Evolutionary conservation across 305 asterid species (phyloP), one percentile per base, ranked within the genome.

Genomic region (Solanum hybrid): DNA sequence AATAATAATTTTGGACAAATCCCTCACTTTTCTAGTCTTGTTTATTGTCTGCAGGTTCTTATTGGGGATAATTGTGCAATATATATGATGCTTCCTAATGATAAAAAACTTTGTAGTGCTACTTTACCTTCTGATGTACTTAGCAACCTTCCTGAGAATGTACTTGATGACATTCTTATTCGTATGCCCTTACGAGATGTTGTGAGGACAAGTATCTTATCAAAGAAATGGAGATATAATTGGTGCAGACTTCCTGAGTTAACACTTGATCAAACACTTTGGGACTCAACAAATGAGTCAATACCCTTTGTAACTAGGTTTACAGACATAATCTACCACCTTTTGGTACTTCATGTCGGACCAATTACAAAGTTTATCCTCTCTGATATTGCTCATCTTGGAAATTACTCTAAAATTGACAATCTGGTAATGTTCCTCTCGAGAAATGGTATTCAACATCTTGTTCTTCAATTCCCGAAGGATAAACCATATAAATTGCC

Each of bases 351-450:
- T 81, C 92, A 51, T 31, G 66, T 27, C 10, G 90, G 92, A 22
- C 90, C 91, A 8, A 88, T 90, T 37, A 8, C 24, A 0, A 90
- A 90, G 87, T 80, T 90, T 86, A 60, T 7, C 80, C 87, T 90
- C 36, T 4, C 40, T 27, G 22, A 46, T 46, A 24, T 86, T 71
- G 35, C 86, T 80, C 32, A 3, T 4, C 64, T 60, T 8, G 26
- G 22, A 86, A 69, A 40, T 4, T 91, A 85, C 40, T 10, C 34
- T n/a, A 69, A 76, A 29, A 87, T 91, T 10, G 89, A 91, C 69
- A 2, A 78, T 12, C 24, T 88, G 11, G 29, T 90, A 34, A 11
- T 6, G 27, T 79, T 85, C 81, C 40, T 90, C 6, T 87, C 90
- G 2, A 88, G 92, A 79, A 82, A 88, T n/a, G 79, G 86, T 14